Conservation (phyloP, 176 grass and related monocot species). For the Eleusine coracana region DNA sequence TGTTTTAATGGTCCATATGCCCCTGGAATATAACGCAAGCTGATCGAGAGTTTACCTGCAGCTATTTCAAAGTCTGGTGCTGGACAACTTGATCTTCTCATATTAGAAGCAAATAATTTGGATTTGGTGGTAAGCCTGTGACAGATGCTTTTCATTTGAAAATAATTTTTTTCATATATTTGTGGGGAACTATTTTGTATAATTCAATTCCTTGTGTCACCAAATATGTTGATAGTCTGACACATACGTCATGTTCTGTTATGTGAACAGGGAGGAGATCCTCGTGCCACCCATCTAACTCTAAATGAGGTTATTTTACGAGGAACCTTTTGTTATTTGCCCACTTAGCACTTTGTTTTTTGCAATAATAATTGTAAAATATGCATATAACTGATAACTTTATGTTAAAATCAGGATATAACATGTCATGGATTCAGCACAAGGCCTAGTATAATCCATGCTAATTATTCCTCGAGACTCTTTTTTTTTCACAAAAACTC, state of each 20-base stretch:
- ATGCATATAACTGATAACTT: neutral
- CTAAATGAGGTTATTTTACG: conserved; percentile 36
- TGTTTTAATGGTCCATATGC: neutral
- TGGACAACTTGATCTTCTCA: conserved; percentile 35
- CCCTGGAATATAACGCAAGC: neutral
- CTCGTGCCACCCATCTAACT: conserved; percentile 38
- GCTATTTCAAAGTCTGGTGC: conserved; percentile 47
- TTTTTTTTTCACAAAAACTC: neutral
- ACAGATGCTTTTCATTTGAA: neutral
- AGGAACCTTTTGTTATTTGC: neutral
- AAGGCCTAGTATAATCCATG: no score
- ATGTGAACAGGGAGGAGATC: conserved; percentile 33
- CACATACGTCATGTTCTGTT: neutral
- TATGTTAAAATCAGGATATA: neutral
- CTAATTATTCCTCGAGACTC: neutral
- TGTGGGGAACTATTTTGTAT: neutral
- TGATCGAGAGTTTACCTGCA: conserved; percentile 20
- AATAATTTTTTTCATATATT: neutral
- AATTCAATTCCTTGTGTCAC: neutral
- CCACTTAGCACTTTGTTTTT: no score
- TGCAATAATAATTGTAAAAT: no score
- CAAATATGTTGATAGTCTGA: neutral
- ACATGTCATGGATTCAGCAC: neutral
- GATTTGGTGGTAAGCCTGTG: conserved; percentile 22
- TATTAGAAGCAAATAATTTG: conserved; percentile 41